Conservation (phyloP, 345 rosid species). For the Hibiscus mutabilis region DNA sequence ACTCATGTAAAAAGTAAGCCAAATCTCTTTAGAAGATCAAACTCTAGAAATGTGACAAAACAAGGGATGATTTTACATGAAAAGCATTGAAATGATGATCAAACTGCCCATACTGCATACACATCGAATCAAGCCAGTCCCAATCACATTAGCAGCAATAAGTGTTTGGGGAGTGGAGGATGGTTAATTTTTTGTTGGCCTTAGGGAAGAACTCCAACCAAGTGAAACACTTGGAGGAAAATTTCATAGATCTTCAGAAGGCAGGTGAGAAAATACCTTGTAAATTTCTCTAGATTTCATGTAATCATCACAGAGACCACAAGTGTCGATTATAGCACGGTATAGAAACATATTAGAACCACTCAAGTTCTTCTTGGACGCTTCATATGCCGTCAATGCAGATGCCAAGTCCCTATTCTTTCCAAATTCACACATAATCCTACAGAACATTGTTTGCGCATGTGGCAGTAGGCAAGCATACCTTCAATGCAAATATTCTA, state of each 20-base stretch:
- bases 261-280: conserved; percentile 46
- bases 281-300: conserved; percentile 72
- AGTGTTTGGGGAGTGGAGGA: not conserved
- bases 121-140: not conserved
- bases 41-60: not conserved
- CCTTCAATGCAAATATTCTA: conserved; percentile 39
- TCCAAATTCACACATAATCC: conserved; percentile 62
- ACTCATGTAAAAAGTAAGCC: conserved; percentile 15
- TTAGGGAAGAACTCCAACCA: not conserved
- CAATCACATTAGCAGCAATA: not conserved
- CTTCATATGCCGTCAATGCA: conserved; percentile 67
- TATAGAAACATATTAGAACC: conserved; percentile 67
- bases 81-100: not conserved
- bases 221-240: conserved; percentile 10
- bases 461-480: conserved; percentile 60
- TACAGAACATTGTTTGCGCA: conserved; percentile 52
- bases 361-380: conserved; percentile 38
- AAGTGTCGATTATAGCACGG: conserved; percentile 72
- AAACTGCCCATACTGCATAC: not conserved
- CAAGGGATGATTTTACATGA: not conserved
- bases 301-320: conserved; percentile 71
- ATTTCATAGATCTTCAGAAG: conserved; percentile 3
- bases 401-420: conserved; percentile 66
- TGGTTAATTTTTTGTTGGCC: not conserved
- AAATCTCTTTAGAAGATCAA: conserved; percentile 11